Percentiles rank a stretch among this genome's conserved stretches.
Conservation (phyloP, 75 land plant species). For the Sequoia sempervirens region DNA sequence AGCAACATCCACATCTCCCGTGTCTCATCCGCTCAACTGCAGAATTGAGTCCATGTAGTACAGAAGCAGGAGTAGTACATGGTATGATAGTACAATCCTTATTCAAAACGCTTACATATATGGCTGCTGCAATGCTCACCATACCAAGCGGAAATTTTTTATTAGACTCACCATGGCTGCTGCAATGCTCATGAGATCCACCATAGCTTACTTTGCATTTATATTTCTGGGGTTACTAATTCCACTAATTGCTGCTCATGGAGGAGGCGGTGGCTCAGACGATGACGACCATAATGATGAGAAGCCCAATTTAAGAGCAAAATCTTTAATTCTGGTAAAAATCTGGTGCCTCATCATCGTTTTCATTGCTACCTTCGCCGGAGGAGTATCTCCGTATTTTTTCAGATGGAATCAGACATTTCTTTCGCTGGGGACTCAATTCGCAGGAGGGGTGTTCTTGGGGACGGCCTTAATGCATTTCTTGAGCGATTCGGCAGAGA, state of each 20-base stretch:
- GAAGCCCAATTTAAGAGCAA: constrained; percentile 34
- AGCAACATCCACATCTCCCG: too few species aligned
- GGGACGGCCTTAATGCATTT: constrained; percentile 51
- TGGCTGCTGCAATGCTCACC: too few species aligned
- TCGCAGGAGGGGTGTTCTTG: constrained; percentile 41
- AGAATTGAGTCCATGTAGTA: too few species aligned
- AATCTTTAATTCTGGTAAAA: constrained; percentile 52
- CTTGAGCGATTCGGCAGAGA: constrained; percentile 54
- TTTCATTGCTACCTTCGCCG: constrained; percentile 63
- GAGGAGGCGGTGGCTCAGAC: constrained; percentile 10
- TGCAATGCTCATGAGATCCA: neutral
- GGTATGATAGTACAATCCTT: too few species aligned
- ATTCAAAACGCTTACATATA: too few species aligned
- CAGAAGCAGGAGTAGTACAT: too few species aligned
- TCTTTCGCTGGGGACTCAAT: constrained; percentile 75
- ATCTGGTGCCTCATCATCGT: constrained; percentile 60
- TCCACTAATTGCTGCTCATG: constrained; percentile 12
- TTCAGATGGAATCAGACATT: constrained; percentile 67
- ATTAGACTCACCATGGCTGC: neutral
- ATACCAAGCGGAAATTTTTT: too few species aligned
- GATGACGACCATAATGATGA: constrained; percentile 14
- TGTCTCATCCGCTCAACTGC: too few species aligned
- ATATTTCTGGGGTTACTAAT: neutral
- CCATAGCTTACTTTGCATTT: too few species aligned
- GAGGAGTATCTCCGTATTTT: constrained; percentile 85